Conservation (phyloP, 768 basidiomycete species). For the Imleria badia region DNA sequence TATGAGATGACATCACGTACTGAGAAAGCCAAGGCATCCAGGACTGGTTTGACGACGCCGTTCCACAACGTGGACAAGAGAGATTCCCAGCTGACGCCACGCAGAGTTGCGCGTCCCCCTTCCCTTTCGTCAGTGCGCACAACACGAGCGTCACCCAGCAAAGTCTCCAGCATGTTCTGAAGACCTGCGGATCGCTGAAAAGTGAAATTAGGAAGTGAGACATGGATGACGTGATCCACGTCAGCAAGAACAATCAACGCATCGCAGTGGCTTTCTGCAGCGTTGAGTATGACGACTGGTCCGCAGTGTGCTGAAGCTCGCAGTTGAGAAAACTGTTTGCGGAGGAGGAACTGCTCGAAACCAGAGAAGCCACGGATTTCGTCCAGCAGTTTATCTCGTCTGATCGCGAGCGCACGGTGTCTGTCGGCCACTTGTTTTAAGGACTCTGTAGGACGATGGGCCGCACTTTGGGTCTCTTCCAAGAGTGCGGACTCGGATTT, state of each 20-base stretch:
- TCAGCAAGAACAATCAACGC: constrained; percentile 17
- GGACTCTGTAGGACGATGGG: background rate
- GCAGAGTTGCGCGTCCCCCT: background rate
- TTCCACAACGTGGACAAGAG: background rate
- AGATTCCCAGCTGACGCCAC: background rate
- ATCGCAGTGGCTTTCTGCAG: constrained; percentile 27
- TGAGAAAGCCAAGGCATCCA: background rate
- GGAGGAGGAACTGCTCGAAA: background rate
- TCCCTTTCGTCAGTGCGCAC: background rate
- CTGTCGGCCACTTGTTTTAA: background rate
- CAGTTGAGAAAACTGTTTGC: background rate
- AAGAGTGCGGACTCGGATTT: background rate
- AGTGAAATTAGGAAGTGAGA: constrained; percentile 2
- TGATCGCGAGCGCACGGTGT: background rate
- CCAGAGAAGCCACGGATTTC: background rate
- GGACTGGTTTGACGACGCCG: background rate
- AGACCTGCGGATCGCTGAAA: background rate
- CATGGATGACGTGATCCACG: background rate
- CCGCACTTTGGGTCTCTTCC: background rate
- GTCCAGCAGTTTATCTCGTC: background rate
- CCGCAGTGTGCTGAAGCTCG: background rate
- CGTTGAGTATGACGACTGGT: background rate
- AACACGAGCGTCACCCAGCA: background rate
- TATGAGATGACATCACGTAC: background rate
- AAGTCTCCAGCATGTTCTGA: background rate